Evolutionary conservation across 148 eudicot genomes (phyloP), one percentile per base, ranked within the genome.

Genomic region (Fagopyrum tataricum): DNA sequence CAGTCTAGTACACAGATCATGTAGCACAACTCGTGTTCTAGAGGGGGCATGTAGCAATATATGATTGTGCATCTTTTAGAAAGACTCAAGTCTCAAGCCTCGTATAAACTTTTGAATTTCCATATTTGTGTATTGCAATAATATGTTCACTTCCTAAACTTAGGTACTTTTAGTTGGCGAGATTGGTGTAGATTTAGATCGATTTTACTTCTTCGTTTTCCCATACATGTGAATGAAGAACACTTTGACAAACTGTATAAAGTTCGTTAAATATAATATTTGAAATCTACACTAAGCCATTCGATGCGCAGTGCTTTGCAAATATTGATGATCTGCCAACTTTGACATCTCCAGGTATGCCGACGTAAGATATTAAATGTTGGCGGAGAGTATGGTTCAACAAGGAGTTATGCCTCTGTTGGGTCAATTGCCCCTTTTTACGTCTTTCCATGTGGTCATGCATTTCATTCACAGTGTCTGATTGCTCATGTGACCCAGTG

Each of bases 341-440:
- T 71, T 44, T 26, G 44, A 49, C 70, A 72, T 43, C 74, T 76
- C 77, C 82, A 95, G 99, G 99, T 90, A 68, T 95, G 99, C 76
- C 79, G 73, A 70, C 81, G 81, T 74, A 90, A 87, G 84, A 92
- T 95, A 71, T 76, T 95, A 76, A 86, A 82, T 79, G 75, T 84
- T 1, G 88, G 85, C 20, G 85, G 87, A 74, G 97, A 95, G 46
- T 81, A 83, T 78, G 85, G 88, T 51, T 78, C 85, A 82, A 78
- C 86, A 73, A 86, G 94, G 84, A 89, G 89, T 53, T 91, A 92
- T 83, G 78, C 93, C 21, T 82, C 97, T 77, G 84, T 87, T 74
- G 97, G 97, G 51, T 81, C 94, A n/a, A 92, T 92, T 90, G 91
- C 96, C 77, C 99, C 97, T 82, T 95, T 95, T 82, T 95, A 92